Conservation (phyloP, 2,329 filamentous ascomycete species). For the Beauveria sp. region DNA sequence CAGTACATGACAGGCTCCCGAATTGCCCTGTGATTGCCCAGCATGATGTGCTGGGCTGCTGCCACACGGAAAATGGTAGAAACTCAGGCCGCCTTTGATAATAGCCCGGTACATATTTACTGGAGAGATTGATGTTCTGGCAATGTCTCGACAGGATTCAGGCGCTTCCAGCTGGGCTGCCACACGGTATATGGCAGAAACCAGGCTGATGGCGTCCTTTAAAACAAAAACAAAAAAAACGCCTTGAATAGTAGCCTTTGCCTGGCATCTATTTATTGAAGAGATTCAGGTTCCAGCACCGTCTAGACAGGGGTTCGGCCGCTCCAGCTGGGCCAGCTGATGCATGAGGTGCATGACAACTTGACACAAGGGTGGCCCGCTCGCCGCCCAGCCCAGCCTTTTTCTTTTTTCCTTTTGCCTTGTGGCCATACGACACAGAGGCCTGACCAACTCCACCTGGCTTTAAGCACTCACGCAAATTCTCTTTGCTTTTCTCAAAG, state of each 20-base stretch:
- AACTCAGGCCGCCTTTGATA: no score
- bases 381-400: background rate
- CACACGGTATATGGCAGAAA: background rate
- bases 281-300: background rate
- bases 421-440: background rate
- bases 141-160: no score
- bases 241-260: no score
- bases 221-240: no score
- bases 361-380: background rate
- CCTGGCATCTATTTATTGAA: no score
- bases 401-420: background rate
- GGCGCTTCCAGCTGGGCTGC: background rate
- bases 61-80: background rate
- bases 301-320: background rate
- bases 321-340: conserved; percentile 2
- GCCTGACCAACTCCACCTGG: conserved; percentile 5
- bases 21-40: background rate
- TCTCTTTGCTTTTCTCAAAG: background rate
- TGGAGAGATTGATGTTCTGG: no score
- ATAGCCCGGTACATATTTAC: no score
- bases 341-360: conserved; percentile 4
- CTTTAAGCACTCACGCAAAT: background rate
- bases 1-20: background rate
- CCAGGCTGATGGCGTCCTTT: no score
- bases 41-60: background rate